Conservation (phyloP, 768 basidiomycete genomes). For the Suillus weaverae region DNA sequence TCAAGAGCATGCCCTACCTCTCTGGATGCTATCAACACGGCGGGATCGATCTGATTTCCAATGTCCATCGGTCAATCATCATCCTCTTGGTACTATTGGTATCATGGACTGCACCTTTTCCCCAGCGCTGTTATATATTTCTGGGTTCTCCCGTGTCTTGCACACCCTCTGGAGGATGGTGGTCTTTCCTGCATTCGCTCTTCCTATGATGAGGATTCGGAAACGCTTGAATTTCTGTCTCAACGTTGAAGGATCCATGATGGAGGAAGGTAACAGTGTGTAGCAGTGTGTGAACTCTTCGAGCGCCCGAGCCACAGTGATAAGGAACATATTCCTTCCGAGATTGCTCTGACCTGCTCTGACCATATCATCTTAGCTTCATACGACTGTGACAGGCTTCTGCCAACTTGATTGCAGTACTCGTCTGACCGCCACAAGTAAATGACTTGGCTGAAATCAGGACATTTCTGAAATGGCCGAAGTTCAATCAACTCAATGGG, state of each 20-base stretch:
- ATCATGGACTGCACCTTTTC: conserved; percentile 14
- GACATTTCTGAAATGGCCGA: too few relatives aligned
- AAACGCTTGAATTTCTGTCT: conserved; percentile 22
- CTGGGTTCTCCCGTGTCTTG: conserved; percentile 34
- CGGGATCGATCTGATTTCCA: conserved; percentile 7
- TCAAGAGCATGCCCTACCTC: not conserved
- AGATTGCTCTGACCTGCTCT: too few relatives aligned
- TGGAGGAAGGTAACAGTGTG: not conserved
- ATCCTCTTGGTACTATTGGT: not conserved
- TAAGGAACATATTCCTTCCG: too few relatives aligned
- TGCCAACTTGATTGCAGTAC: too few relatives aligned
- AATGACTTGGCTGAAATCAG: too few relatives aligned
- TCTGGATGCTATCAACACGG: not conserved
- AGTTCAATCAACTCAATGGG: too few relatives aligned
- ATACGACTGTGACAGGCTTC: too few relatives aligned
- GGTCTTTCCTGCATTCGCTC: conserved; percentile 42
- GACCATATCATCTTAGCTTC: too few relatives aligned
- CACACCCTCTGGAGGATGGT: conserved; percentile 41
- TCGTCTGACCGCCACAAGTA: too few relatives aligned
- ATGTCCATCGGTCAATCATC: not conserved
- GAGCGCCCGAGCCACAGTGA: not conserved
- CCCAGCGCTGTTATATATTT: conserved; percentile 23
- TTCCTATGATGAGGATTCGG: conserved; percentile 41
- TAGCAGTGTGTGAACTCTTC: not conserved
- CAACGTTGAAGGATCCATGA: not conserved